A percentile compares a stretch with the other conserved stretches of the same genome.
These are phyloP conservation scores for Ceratocystis eucalypticola DNA, from an alignment of 2,329 filamentous ascomycete genomes.

Conservation along the genomic window DNA sequence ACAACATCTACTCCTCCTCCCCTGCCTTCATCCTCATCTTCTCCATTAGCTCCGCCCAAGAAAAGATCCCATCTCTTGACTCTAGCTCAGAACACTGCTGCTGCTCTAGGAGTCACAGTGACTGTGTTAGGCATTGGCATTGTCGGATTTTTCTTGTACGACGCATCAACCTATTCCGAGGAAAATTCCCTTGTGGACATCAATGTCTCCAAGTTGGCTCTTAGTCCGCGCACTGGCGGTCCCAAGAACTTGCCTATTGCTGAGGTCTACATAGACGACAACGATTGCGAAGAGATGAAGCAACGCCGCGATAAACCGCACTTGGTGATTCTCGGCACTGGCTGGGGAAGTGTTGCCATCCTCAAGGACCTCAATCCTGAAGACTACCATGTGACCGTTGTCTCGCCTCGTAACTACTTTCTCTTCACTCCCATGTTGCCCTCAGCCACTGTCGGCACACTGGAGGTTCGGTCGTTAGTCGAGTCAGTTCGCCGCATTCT, in stretches of 20 bases:
- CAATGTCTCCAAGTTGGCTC: constrained; percentile 67
- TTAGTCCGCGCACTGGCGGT: constrained; percentile 69
- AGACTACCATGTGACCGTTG: constrained; percentile 89
- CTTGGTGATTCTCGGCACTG: constrained; percentile 81
- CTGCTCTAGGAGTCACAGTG: constrained; percentile 62
- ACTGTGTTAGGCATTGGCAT: constrained; percentile 55
- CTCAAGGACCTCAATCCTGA: constrained; percentile 81
- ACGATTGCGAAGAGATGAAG: constrained; percentile 59
- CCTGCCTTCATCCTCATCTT: background rate
- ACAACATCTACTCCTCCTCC: background rate
- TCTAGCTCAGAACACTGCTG: constrained; percentile 56
- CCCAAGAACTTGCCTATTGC: constrained; percentile 92
- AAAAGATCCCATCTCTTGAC: constrained; percentile 37
- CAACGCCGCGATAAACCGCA: constrained; percentile 76
- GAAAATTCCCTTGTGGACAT: constrained; percentile 55
- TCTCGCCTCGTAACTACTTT: constrained; percentile 93
- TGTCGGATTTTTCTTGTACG: constrained; percentile 81
- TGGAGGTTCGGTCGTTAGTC: constrained; percentile 80
- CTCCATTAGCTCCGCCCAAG: constrained; percentile 5
- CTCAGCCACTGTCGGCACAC: constrained; percentile 87
- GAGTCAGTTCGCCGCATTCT: constrained; percentile 86
- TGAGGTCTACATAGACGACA: constrained; percentile 76
- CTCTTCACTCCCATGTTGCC: constrained; percentile 97
- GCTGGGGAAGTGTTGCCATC: constrained; percentile 87
- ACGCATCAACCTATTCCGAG: constrained; percentile 79